A percentile compares a stretch with the other conserved stretches of the same genome.
Conservation (phyloP, 2,329 filamentous ascomycete species). For the Neofusicoccum kwambonambiense region DNA sequence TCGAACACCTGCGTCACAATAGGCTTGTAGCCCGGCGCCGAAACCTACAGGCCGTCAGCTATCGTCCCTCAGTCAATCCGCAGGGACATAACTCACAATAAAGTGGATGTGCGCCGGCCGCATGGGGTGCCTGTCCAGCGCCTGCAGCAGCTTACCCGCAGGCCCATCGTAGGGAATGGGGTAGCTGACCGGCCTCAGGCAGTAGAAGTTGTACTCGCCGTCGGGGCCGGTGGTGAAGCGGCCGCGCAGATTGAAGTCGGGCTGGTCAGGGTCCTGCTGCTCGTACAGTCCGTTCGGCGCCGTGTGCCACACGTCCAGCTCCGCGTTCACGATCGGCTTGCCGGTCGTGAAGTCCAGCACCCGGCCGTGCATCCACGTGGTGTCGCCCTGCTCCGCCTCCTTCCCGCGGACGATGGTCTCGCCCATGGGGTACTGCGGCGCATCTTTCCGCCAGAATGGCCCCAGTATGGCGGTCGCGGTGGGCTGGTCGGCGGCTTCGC, state of each 20-base stretch:
- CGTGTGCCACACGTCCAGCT: conserved; percentile 77
- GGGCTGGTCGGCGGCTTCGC: conserved; percentile 49
- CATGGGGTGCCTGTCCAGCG: conserved; percentile 61
- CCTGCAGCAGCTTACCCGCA: conserved; percentile 56
- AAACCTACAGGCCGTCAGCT: conserved; percentile 41
- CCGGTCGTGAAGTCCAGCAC: conserved; percentile 60
- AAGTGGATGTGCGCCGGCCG: conserved; percentile 65
- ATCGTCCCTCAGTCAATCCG: not conserved
- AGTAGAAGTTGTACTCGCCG: conserved; percentile 58
- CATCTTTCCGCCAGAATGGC: conserved; percentile 77
- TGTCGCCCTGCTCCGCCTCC: conserved; percentile 46
- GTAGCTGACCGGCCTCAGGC: conserved; percentile 47
- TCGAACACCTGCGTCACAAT: conserved; percentile 80
- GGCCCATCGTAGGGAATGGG: conserved; percentile 59
- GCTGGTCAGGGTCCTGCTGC: conserved; percentile 70
- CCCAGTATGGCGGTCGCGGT: conserved; percentile 80
- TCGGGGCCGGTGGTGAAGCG: conserved; percentile 66
- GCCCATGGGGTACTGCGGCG: conserved; percentile 69
- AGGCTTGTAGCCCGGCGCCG: conserved; percentile 60
- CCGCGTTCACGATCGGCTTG: conserved; percentile 62
- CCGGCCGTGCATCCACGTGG: conserved; percentile 64
- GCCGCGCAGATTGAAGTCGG: conserved; percentile 72
- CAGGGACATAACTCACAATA: conserved; percentile 44
- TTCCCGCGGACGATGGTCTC: conserved; percentile 60
- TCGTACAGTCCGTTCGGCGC: conserved; percentile 68